These are phyloP conservation scores for Penicillium sp. DNA, from an alignment of 2,329 filamentous ascomycete genomes.

Conservation along the genomic window DNA sequence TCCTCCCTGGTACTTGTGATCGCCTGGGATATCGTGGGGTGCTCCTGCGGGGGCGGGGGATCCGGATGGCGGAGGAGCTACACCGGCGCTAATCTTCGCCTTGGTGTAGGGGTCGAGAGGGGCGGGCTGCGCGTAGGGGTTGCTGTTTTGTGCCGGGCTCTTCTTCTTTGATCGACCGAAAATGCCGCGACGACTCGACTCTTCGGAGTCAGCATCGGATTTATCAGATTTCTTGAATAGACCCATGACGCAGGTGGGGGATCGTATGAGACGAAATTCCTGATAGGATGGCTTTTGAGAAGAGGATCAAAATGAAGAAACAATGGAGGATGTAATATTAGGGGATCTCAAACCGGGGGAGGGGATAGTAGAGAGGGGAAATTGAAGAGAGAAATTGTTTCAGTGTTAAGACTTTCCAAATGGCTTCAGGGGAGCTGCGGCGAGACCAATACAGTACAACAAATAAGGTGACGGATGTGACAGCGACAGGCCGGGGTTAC, in stretches of 20 bases:
- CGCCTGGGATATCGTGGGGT: constrained; percentile 35
- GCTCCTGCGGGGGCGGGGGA: constrained; percentile 29
- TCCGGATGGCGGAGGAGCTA: constrained; percentile 39
- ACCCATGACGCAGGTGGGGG: constrained; percentile 29
- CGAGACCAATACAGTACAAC: neutral
- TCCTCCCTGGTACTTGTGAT: constrained; percentile 39
- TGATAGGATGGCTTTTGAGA: neutral
- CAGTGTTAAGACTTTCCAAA: constrained; percentile 13
- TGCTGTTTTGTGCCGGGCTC: constrained; percentile 54
- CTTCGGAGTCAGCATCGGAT: constrained; percentile 52
- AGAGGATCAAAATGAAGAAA: neutral
- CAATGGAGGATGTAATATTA: constrained; percentile 1
- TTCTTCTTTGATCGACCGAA: constrained; percentile 64
- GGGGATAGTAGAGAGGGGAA: neutral
- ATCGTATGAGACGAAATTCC: neutral
- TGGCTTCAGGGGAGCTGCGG: constrained; percentile 31
- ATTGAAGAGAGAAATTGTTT: constrained; percentile 9
- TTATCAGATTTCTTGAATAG: constrained; percentile 58
- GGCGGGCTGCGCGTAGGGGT: constrained; percentile 62
- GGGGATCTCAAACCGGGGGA: neutral
- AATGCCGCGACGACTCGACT: constrained; percentile 59
- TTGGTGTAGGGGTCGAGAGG: constrained; percentile 59
- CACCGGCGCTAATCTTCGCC: constrained; percentile 50
- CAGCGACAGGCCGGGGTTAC: neutral
- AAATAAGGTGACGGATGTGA: constrained; percentile 4